phyloP scores from a whole-genome alignment of 2,329 filamentous ascomycete species.

The Sclerotinia trifoliorum region DNA sequence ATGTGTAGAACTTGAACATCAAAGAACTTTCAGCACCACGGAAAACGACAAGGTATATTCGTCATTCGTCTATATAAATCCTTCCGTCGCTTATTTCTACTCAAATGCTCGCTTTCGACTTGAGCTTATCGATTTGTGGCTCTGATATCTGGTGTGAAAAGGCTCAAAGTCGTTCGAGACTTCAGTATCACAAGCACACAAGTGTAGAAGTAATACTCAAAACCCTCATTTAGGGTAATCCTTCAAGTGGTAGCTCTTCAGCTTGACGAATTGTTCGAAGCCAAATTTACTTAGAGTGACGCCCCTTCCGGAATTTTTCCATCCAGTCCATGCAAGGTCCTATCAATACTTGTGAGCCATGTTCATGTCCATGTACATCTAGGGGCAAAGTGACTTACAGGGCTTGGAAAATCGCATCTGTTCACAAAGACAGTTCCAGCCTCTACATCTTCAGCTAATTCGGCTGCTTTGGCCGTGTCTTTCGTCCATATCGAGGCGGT shows the following conservation, averaged over 20 bases:
- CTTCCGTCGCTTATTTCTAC: slow-evolving; percentile 21
- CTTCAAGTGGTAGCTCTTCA: slow-evolving; percentile 95
- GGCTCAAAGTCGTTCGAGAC: slow-evolving; percentile 21
- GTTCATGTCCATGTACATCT: not conserved
- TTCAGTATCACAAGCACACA: slow-evolving; percentile 21
- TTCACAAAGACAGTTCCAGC: slow-evolving; percentile 97
- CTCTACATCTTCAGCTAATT: slow-evolving; percentile 77
- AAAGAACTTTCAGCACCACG: slow-evolving; percentile 9
- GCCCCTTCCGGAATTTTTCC: slow-evolving; percentile 95
- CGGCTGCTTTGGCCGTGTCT: slow-evolving; percentile 71
- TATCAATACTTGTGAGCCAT: slow-evolving; percentile 43
- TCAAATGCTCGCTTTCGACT: not conserved
- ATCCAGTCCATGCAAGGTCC: slow-evolving; percentile 95
- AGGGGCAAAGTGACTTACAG: slow-evolving; percentile 57
- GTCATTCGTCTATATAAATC: slow-evolving; percentile 22
- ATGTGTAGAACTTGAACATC: slow-evolving; percentile 11
- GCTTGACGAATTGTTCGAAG: slow-evolving; percentile 92
- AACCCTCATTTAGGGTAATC: slow-evolving; percentile 58
- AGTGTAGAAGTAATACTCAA: slow-evolving; percentile 18
- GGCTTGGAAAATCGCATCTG: slow-evolving; percentile 85
- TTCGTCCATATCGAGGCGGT: slow-evolving; percentile 98
- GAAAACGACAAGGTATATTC: slow-evolving; percentile 15
- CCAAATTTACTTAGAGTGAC: slow-evolving; percentile 86
- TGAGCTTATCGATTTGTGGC: slow-evolving; percentile 22
- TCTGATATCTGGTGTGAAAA: slow-evolving; percentile 8